Evolutionary conservation across 331 rosid genomes (phyloP).

Genomic region (Quercus phellos): DNA sequence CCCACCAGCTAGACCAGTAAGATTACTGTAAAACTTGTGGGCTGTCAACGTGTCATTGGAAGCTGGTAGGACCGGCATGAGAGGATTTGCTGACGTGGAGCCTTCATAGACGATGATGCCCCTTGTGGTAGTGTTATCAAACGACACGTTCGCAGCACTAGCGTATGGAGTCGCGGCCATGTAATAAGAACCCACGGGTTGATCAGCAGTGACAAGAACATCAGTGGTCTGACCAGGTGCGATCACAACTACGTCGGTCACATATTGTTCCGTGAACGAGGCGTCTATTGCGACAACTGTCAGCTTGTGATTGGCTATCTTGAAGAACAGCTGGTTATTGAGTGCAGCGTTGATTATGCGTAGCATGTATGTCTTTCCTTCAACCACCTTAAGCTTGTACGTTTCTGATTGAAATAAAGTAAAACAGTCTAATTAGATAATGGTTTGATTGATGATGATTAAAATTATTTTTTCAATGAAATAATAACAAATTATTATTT

Average conservation of each 20-base stretch:
- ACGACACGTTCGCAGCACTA: background rate
- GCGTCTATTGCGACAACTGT: constrained; percentile 1
- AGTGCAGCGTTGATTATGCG: constrained; percentile 53
- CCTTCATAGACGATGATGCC: constrained; percentile 33
- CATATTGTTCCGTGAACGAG: background rate
- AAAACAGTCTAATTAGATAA: background rate
- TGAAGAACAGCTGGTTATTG: constrained; percentile 39
- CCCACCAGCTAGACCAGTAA: constrained; percentile 31
- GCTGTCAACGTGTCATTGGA: constrained; percentile 37
- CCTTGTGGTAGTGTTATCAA: constrained; percentile 30
- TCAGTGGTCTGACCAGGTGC: constrained; percentile 58
- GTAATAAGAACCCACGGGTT: constrained; percentile 40
- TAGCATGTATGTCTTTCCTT: constrained; percentile 38
- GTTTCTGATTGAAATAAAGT: background rate
- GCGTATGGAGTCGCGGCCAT: constrained; percentile 48
- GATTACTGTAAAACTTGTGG: constrained; percentile 23
- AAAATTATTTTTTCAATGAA: background rate
- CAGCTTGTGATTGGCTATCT: constrained; percentile 41
- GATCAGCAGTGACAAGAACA: constrained; percentile 37
- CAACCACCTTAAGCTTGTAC: constrained; percentile 19
- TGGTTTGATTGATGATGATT: no score
- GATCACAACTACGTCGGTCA: constrained; percentile 30
- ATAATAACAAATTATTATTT: background rate
- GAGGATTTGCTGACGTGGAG: constrained; percentile 13
- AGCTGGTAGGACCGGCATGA: constrained; percentile 32